Evolutionary conservation across 1,139 yeast genomes (phyloP).

Genomic region (Pichia sp.): DNA sequence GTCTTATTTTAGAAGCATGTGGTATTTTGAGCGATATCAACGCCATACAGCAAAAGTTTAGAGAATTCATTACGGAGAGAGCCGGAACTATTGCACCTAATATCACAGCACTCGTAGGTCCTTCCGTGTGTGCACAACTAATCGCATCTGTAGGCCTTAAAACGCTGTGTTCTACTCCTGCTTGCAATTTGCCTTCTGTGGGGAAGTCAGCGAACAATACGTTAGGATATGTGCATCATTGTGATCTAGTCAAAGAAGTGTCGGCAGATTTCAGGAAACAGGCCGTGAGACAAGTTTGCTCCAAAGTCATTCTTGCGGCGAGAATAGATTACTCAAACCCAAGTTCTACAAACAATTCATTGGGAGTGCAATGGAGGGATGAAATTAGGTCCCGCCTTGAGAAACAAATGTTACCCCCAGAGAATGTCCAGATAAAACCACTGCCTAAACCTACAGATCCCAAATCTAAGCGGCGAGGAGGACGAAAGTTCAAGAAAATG

Average conservation of each 20-base stretch:
- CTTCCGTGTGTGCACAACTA: slow-evolving; percentile 68
- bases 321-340: slow-evolving; percentile 48
- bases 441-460: slow-evolving; percentile 77
- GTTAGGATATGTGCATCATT: slow-evolving; percentile 56
- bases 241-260: slow-evolving; percentile 42
- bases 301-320: slow-evolving; percentile 76
- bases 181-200: slow-evolving; percentile 75
- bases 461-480: slow-evolving; percentile 81
- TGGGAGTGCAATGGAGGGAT: slow-evolving; percentile 51
- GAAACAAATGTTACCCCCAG: slow-evolving; percentile 75
- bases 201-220: slow-evolving; percentile 50
- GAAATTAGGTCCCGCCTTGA: slow-evolving; percentile 62
- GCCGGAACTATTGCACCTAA: slow-evolving; percentile 72
- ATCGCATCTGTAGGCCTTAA: slow-evolving; percentile 67
- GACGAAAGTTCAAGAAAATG: slow-evolving; percentile 68
- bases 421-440: slow-evolving; percentile 60
- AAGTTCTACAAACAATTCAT: slow-evolving; percentile 26
- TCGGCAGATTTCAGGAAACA: slow-evolving; percentile 58
- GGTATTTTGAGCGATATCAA: slow-evolving; percentile 15
- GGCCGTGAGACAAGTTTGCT: slow-evolving; percentile 74
- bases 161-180: slow-evolving; percentile 65
- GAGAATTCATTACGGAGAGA: slow-evolving; percentile 49
- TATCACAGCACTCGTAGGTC: slow-evolving; percentile 62
- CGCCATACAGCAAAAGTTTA: slow-evolving; percentile 27
- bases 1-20: slow-evolving; percentile 29